phyloP scores from a whole-genome alignment of 306 rosid genomes.

The Fragaria nilgerrensis region DNA sequence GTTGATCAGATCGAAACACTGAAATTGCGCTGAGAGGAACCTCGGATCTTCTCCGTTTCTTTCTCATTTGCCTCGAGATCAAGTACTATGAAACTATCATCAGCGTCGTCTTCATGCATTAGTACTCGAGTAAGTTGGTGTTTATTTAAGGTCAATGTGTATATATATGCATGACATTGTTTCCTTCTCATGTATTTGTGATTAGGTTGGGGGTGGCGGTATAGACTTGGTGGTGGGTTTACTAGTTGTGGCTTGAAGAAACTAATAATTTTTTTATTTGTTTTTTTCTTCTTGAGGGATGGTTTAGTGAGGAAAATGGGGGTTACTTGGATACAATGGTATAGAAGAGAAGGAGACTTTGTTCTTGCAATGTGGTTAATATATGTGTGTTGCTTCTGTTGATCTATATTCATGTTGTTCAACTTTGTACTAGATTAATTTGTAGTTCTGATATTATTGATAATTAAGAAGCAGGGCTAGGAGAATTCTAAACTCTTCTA shows the following conservation, averaged over 20 bases:
- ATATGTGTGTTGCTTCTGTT: conserved; percentile 25
- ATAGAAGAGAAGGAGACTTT: conserved; percentile 49
- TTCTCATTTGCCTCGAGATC: conserved; percentile 18
- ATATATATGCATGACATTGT: conserved; percentile 4
- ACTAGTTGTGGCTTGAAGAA: conserved; percentile 33
- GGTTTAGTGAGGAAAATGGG: conserved; percentile 19
- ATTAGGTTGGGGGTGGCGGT: conserved; percentile 26
- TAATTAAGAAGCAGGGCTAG: neutral
- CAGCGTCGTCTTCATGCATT: neutral
- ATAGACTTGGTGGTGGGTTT: conserved; percentile 29
- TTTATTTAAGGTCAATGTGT: conserved; percentile 6
- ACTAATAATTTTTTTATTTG: conserved; percentile 33
- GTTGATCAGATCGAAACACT: conserved; percentile 40
- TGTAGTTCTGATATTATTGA: neutral
- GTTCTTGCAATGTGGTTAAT: conserved; percentile 28
- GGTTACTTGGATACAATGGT: conserved; percentile 41
- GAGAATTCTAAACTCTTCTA: neutral
- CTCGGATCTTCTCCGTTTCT: conserved; percentile 87
- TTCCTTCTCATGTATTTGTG: conserved; percentile 15
- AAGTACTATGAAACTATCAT: conserved; percentile 14
- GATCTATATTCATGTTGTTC: conserved; percentile 5
- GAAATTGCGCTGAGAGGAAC: conserved; percentile 96
- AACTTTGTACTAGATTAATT: neutral
- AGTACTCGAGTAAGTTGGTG: conserved; percentile 12
- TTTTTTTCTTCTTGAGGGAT: conserved; percentile 14